Evolutionary conservation across 2,329 filamentous ascomycete species (phyloP), one percentile per base, ranked within the genome.

Genomic region (Aureobasidium sp.): DNA sequence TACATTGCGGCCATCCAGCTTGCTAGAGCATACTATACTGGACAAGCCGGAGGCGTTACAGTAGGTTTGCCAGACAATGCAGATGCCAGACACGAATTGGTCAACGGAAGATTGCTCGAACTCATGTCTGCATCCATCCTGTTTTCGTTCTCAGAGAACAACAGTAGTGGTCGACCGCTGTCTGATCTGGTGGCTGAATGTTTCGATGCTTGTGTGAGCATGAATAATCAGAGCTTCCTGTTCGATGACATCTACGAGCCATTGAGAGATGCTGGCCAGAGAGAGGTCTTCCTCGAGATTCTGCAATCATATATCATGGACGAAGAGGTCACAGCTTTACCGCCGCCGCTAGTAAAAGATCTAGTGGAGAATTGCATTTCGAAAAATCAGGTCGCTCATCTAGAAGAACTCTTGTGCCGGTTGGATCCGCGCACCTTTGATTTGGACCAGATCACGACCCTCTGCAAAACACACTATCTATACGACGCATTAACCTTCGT

Each of bases 401-500:
- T 99, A 8, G 95, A 99, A 74, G 93, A 97, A 73, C 88, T 97
- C 72, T 88, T 99, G 33, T 97, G 93, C 71, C 87, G 93, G 65
- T 87, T 99, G 75, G 88, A 96, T 67, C 95, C 93, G 1, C 79
- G 84, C 15, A 96, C 91, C 0, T 85, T 99, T 70, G 95, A 99
- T 70, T 85, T 99, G 66, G 93, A 99, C 70, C 90, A 97, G 73
- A 85, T 95, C 61, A 96, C 93, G 0, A 82, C 83, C 13, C 79
- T 99, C 25, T 99, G 94, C 79, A 95, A 94, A 72, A 87, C 93
- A 70, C 86, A 97, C 71, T 84, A 88, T 65, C 81, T 99, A 4
- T 99, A 96, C 69, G 95, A 99, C 73, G 95, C 94, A 2, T 82
- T 96, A 60, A 91, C 95, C 45, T 96, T 97, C 71, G 89, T 99